phyloP scores from a whole-genome alignment of 768 basidiomycete genomes.

The Lentinula raphanica region DNA sequence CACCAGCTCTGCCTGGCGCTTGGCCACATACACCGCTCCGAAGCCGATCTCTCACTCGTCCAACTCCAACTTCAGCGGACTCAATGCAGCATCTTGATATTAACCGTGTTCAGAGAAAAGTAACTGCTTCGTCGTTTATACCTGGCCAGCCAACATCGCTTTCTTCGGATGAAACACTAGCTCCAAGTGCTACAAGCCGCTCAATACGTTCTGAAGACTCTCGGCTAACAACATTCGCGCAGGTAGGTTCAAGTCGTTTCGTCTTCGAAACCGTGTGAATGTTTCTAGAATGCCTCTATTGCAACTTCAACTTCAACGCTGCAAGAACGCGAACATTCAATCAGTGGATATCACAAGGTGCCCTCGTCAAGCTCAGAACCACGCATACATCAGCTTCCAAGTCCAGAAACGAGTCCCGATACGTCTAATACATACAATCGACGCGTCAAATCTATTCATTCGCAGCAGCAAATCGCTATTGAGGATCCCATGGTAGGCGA shows the following conservation, averaged over 20 bases:
- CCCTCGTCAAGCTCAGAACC: background rate
- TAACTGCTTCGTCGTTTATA: background rate
- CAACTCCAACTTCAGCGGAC: slow-evolving; percentile 3
- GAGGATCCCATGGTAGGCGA: background rate
- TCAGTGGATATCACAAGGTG: background rate
- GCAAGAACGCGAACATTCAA: background rate
- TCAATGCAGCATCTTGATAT: slow-evolving; percentile 20
- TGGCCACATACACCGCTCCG: slow-evolving; percentile 31
- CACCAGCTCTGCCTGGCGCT: slow-evolving; percentile 36
- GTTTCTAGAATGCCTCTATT: background rate
- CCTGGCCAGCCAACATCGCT: background rate
- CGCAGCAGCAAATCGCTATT: background rate
- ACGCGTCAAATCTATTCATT: background rate
- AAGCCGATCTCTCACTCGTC: slow-evolving; percentile 18
- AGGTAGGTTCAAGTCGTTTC: background rate
- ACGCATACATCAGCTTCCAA: slow-evolving; percentile 16
- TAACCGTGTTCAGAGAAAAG: background rate
- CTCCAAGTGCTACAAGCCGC: background rate
- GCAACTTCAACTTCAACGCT: background rate
- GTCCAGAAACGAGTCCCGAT: slow-evolving; percentile 1
- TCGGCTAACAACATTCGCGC: slow-evolving; percentile 9
- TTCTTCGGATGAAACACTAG: background rate
- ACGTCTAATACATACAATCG: background rate
- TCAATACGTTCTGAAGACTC: slow-evolving; percentile 15
- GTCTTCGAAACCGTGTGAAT: background rate